Base-by-base conservation (phyloP, 352 stramenopile species). In the Globisporangium takayamanum region DNA sequence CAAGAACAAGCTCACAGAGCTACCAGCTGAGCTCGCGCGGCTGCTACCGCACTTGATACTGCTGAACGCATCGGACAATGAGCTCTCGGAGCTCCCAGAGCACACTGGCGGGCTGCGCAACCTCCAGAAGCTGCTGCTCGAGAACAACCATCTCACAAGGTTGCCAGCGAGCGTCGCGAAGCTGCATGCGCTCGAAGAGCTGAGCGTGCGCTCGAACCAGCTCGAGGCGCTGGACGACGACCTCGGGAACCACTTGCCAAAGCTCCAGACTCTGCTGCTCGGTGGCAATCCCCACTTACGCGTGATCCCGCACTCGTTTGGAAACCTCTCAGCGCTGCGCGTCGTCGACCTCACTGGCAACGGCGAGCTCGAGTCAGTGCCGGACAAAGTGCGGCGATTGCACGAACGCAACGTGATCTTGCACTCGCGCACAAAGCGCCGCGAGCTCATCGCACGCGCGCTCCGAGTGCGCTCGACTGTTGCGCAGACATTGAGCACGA, bases 341-440 rank as follows among this genome's bases (percentile, higher is more conserved):
- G 60, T 73, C 5, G 64, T 88, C 14, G 78, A 86, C 55, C 50
- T 88, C 20, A 66, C 53, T 37, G 76, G 68, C 8, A 84, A 84
- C 47, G 59, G 60, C 12, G 62, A 62, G 11, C 49, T 79, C 25
- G 60, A 45, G 18, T 48, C 57, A 18, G 61, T 73, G 0, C 75
- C 78, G 5, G 78, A 88, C 25, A 80, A 75, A n/a, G 48, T 86
- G 14, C 72, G 76, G n/a, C 74, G 78, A 0, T 62, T 88, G 25
- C 78, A 88, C 42, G 78, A 86, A 49, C 72, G 74, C 37, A 79
- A 88, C 54, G 25, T 84, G 63, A 72, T 88, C 41, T 55, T 86
- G 12, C 78, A 81, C 50, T 88, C 78, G 11, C 72, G 78, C 18
- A 52, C 72, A 28, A 88, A 86, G 60, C 73, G 78, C 2, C 72